phyloP scores from a whole-genome alignment of 352 stramenopile genomes.

The Phytophthora macrochlamydospora region DNA sequence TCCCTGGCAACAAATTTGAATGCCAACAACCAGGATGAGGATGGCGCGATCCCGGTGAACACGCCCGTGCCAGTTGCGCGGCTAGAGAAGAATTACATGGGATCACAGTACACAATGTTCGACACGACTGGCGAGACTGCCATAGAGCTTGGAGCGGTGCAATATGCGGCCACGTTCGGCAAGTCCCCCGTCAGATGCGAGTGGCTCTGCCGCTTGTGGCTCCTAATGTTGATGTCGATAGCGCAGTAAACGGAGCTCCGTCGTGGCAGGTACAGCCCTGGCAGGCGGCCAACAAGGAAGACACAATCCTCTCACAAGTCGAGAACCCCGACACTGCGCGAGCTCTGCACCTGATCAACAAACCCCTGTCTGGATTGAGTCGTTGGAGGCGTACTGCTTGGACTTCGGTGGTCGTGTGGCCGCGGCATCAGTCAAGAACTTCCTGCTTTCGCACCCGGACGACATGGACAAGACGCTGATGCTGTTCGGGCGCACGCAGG shows the following conservation, averaged over 20 bases:
- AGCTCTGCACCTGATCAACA: conserved; percentile 83
- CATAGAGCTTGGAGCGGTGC: conserved; percentile 77
- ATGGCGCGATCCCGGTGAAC: conserved; percentile 22
- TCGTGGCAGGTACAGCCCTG: conserved; percentile 69
- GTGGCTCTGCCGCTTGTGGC: conserved; percentile 70
- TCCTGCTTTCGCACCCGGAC: conserved; percentile 79
- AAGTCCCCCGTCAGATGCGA: conserved; percentile 88
- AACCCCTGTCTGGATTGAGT: conserved; percentile 90
- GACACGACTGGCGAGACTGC: conserved; percentile 62
- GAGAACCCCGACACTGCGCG: conserved; percentile 67
- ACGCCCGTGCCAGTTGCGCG: conserved; percentile 59
- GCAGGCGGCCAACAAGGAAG: conserved; percentile 63
- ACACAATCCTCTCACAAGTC: conserved; percentile 80
- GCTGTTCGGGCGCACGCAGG: conserved; percentile 86
- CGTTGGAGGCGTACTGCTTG: conserved; percentile 84
- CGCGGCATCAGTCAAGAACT: conserved; percentile 89
- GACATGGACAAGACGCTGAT: conserved; percentile 90
- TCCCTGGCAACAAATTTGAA: conserved; percentile 60
- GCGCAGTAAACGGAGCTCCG: conserved; percentile 38
- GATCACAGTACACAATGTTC: conserved; percentile 87
- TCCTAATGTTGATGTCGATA: conserved; percentile 50
- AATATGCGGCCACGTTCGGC: conserved; percentile 85
- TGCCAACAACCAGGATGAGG: conserved; percentile 16
- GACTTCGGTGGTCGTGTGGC: conserved; percentile 82
- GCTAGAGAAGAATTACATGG: conserved; percentile 91